Evolutionary conservation across 2,329 filamentous ascomycete genomes (phyloP).

Genomic region (Hymenoscyphus fructigenus): DNA sequence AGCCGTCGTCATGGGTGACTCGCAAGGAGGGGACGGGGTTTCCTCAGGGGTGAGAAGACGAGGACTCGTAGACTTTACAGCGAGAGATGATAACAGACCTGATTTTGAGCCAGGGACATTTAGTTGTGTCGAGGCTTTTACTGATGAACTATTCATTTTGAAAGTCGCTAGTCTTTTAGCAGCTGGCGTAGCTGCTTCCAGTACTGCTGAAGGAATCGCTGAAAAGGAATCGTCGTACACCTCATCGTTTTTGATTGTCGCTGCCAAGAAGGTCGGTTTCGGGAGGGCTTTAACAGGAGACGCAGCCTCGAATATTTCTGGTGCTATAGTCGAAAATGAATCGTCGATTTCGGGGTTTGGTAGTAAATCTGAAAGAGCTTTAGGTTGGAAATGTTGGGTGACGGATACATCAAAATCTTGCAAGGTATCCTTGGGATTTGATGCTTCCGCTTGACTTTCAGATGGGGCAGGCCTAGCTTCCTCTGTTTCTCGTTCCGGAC

Average conservation of each 20-base stretch:
- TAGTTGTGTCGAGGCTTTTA: constrained; percentile 7
- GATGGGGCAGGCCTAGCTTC: constrained; percentile 22
- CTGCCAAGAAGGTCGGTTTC: constrained; percentile 10
- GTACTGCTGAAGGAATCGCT: constrained; percentile 18
- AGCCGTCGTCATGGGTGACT: background rate
- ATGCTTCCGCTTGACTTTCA: constrained; percentile 20
- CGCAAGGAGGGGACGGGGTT: constrained; percentile 31
- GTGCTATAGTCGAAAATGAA: constrained; percentile 25
- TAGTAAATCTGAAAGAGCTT: constrained; percentile 25
- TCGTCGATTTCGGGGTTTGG: constrained; percentile 16
- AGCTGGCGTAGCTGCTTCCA: constrained; percentile 22
- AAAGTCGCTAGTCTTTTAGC: constrained; percentile 17
- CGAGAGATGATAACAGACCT: constrained; percentile 10
- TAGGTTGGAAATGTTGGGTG: constrained; percentile 8
- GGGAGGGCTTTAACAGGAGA: constrained; percentile 16
- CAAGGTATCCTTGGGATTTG: constrained; percentile 7
- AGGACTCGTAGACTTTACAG: constrained; percentile 10
- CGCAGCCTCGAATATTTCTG: constrained; percentile 25
- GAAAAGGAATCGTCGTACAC: constrained; percentile 32
- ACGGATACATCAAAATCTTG: constrained; percentile 19
- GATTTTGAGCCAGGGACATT: constrained; percentile 13
- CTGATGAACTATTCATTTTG: background rate
- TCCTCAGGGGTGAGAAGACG: constrained; percentile 34
- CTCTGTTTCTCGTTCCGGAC: constrained; percentile 19
- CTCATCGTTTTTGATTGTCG: constrained; percentile 12